Evolutionary conservation across 2,329 filamentous ascomycete species (phyloP).

Genomic region (Beauveria bassiana): DNA sequence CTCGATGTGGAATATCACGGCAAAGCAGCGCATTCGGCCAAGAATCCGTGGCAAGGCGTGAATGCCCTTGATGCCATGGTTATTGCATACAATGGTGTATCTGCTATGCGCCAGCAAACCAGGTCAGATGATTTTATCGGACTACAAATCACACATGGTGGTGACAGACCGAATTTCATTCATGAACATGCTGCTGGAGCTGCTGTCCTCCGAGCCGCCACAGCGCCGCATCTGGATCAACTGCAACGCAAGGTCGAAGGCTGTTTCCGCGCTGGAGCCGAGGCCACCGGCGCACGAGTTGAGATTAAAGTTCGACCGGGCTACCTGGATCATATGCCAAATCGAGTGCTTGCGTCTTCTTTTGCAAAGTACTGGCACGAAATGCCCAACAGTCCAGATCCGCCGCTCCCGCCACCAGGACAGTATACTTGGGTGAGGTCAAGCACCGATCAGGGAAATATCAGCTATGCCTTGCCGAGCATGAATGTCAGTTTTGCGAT

Average conservation of each 20-base stretch:
- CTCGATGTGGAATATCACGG: conserved; percentile 47
- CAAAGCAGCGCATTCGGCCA: conserved; percentile 47
- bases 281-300: conserved; percentile 38
- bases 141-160: conserved; percentile 45
- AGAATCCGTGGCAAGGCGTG: conserved; percentile 50
- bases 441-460: conserved; percentile 51
- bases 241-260: conserved; percentile 34
- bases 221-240: conserved; percentile 25
- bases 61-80: conserved; percentile 53
- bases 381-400: conserved; percentile 23
- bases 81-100: conserved; percentile 38
- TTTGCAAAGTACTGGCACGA: conserved; percentile 38
- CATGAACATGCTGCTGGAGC: conserved; percentile 38
- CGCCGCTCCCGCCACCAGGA: conserved; percentile 24
- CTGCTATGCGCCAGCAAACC: conserved; percentile 48
- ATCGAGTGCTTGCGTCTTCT: conserved; percentile 36
- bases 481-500: conserved; percentile 46
- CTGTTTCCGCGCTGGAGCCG: conserved; percentile 32
- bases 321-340: conserved; percentile 49
- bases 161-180: conserved; percentile 48
- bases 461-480: conserved; percentile 50
- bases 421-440: conserved; percentile 41
- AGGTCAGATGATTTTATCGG: conserved; percentile 42
- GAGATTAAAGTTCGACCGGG: conserved; percentile 30
- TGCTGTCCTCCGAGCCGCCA: conserved; percentile 21